Evolutionary conservation across 805 yeast species (phyloP).

Genomic region (Hanseniaspora pseudoguilliermondii): DNA sequence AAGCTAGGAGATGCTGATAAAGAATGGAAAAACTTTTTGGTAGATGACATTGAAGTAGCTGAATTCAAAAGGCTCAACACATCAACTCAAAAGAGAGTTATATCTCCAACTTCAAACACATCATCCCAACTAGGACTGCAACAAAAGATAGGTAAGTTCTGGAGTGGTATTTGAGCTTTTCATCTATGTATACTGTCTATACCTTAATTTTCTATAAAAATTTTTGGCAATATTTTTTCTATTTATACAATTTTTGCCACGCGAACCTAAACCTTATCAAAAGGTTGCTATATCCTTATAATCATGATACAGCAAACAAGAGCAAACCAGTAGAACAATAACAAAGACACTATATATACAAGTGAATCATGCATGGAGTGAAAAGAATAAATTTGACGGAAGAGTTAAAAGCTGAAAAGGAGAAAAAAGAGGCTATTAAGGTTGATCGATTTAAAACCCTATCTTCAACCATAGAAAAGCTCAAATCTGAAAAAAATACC

Average conservation of each 20-base stretch:
- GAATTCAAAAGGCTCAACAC: conserved; percentile 14
- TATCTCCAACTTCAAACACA: neutral
- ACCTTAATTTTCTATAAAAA: conserved; percentile 23
- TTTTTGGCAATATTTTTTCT: neutral
- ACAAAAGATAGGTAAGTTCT: conserved; percentile 18
- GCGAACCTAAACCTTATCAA: neutral
- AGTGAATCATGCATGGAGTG: conserved; percentile 50
- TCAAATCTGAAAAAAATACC: neutral
- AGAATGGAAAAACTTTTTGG: conserved; percentile 23
- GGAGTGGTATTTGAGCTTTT: conserved; percentile 15
- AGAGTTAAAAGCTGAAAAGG: conserved; percentile 42
- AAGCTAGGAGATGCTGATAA: conserved; percentile 17
- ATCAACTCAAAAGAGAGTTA: conserved; percentile 10
- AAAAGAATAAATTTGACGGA: conserved; percentile 45
- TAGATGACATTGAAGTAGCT: conserved; percentile 18
- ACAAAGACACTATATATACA: neutral
- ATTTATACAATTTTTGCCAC: neutral
- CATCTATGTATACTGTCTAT: conserved; percentile 30
- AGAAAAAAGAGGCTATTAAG: conserved; percentile 45
- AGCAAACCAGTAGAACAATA: no score
- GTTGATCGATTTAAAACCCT: conserved; percentile 40
- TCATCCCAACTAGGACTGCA: conserved; percentile 14
- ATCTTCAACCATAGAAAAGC: neutral
- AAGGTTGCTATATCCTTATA: neutral
- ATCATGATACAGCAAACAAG: no score